Evolutionary conservation across 1,284 basidiomycete genomes (phyloP), one percentile per base, ranked within the genome.

Genomic region (Cutaneotrichosporon spelunceum): DNA sequence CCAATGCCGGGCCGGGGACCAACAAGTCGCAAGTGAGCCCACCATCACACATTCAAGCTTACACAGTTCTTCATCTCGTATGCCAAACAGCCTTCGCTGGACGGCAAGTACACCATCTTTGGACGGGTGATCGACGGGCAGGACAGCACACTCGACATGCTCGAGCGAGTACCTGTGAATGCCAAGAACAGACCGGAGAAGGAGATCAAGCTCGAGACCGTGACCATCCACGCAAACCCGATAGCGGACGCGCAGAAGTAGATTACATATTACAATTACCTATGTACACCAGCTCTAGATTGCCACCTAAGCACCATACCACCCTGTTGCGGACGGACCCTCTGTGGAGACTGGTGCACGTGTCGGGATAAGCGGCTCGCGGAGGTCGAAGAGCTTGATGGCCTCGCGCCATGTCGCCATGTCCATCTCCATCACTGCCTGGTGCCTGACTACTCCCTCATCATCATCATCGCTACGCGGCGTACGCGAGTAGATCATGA

Each of bases 221-320:
- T 96, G 42, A 93, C 91, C 11, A 89, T 98, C 34, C 95, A 99
- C 75, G 90, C 94, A 34, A 99, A 99, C 78, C 95, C 95, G 7
- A 75, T 79, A 14, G 78, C 78, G 10, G 75, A 79, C n/a, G 70
- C 68, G n/a, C 63, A 65, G 11, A 67, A 68, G 64, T 68, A 66
- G 56, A 36, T 16, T 19, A 48, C 29, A n/a, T n/a, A 34, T 53
- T 61, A 57, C 58, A 64, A 45, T 30, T n/a, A n/a, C n/a, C n/a
- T n/a, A 53, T 30, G 49, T 63, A 49, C 54, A 58, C 56, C 29
- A 49, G 33, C 34, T 39, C 36, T 21, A 16, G 34, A 52, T 7
- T 27, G 21, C 8, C 16, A 14, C 16, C 21, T 49, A 42, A 24
- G 48, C 55, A 10, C 55, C 56, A 16, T 63, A 63, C 62, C 62